Conservation (phyloP, 129 eudicot genomes). For the Oenanthe sinensis region DNA sequence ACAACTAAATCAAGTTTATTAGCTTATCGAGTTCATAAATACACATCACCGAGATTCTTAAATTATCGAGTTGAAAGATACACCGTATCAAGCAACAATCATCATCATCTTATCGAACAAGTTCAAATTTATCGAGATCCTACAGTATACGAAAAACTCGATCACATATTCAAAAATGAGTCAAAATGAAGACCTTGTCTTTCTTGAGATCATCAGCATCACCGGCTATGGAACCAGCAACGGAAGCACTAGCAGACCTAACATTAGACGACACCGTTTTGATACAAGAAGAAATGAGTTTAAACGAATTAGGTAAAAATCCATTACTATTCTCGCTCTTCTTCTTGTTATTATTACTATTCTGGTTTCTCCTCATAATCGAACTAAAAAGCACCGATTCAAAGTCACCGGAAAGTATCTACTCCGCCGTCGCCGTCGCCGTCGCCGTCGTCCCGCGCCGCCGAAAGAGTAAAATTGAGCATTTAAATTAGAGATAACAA, state of each 20-base stretch:
- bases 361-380: constrained; percentile 54
- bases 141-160: neutral
- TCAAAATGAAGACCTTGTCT: constrained; percentile 46
- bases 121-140: neutral
- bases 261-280: constrained; percentile 64
- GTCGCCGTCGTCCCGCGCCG: constrained; percentile 29
- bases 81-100: no score
- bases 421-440: constrained; percentile 21
- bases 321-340: constrained; percentile 33
- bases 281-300: constrained; percentile 58
- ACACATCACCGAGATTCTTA: neutral
- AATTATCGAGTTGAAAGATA: neutral
- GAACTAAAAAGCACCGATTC: neutral
- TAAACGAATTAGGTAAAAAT: constrained; percentile 44
- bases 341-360: constrained; percentile 22
- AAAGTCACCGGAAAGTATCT: constrained; percentile 5
- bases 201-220: constrained; percentile 43
- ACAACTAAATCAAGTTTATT: neutral
- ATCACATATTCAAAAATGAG: neutral
- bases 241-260: constrained; percentile 59
- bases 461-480: constrained; percentile 32
- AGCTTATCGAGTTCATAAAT: neutral
- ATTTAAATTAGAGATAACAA: constrained; percentile 22
- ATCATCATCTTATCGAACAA: neutral
- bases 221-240: constrained; percentile 46